Evolutionary conservation across 2,329 filamentous ascomycete genomes (phyloP).

Genomic region (Aspergillus neotritici): DNA sequence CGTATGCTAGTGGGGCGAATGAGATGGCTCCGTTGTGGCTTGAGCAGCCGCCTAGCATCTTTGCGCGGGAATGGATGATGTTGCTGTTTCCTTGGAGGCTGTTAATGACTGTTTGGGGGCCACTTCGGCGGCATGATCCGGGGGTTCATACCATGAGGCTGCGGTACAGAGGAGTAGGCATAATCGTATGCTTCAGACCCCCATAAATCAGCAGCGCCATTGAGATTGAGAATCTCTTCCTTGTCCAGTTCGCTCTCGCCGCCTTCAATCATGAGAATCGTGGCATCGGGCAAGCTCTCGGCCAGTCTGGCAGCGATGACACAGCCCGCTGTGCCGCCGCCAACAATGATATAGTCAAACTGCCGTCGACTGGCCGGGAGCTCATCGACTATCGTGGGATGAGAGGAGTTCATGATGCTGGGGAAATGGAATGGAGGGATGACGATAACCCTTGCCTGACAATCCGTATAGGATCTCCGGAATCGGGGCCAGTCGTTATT

Average conservation of each 20-base stretch:
- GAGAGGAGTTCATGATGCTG: too few species aligned
- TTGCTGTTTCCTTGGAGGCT: constrained; percentile 65
- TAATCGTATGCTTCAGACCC: constrained; percentile 78
- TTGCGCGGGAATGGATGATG: constrained; percentile 86
- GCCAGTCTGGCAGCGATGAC: constrained; percentile 74
- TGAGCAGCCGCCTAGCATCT: constrained; percentile 87
- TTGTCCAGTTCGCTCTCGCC: constrained; percentile 86
- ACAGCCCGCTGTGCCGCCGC: constrained; percentile 80
- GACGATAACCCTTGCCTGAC: too few species aligned
- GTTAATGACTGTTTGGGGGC: not conserved
- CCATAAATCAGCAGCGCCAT: constrained; percentile 78
- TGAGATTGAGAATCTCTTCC: constrained; percentile 76
- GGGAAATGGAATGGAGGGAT: too few species aligned
- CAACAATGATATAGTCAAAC: constrained; percentile 81
- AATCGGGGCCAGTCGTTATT: too few species aligned
- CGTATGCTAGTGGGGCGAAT: constrained; percentile 85
- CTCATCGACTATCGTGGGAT: too few species aligned
- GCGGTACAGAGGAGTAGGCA: constrained; percentile 82
- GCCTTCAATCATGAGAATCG: constrained; percentile 76
- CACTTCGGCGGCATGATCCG: not conserved
- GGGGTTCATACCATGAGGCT: constrained; percentile 61
- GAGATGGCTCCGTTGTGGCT: constrained; percentile 93
- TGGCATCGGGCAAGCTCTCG: constrained; percentile 76
- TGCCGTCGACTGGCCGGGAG: too few species aligned
- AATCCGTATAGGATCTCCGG: too few species aligned